These are phyloP conservation scores for Linum tenue DNA, from an alignment of 345 rosid species.

Conservation along the genomic window DNA sequence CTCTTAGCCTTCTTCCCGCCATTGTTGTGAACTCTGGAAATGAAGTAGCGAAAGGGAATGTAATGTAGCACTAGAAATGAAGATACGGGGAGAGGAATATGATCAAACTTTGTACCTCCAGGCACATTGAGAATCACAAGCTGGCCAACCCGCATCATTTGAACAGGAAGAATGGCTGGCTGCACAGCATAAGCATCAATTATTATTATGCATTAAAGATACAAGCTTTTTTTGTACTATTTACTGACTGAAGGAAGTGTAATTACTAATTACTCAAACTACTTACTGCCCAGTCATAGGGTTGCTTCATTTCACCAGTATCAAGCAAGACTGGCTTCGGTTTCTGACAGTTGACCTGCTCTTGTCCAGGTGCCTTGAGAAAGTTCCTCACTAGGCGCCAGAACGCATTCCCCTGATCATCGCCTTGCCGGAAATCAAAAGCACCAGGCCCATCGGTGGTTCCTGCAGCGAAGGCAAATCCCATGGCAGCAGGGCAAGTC, in stretches of 20 bases:
- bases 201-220: neutral
- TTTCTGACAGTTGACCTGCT: conserved; percentile 71
- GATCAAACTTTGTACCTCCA: conserved; percentile 46
- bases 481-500: conserved; percentile 98
- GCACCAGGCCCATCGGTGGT: conserved; percentile 99
- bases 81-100: neutral
- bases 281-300: conserved; percentile 97
- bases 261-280: neutral
- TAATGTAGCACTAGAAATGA: conserved; percentile 2
- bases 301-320: conserved; percentile 92
- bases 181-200: conserved; percentile 33
- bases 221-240: neutral
- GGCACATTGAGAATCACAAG: conserved; percentile 89
- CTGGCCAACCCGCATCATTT: conserved; percentile 76
- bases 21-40: conserved; percentile 82
- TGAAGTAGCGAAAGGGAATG: neutral
- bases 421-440: conserved; percentile 96
- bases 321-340: conserved; percentile 97
- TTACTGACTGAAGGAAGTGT: neutral
- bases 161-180: conserved; percentile 94
- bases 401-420: conserved; percentile 90
- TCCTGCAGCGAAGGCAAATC: conserved; percentile 94
- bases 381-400: conserved; percentile 78
- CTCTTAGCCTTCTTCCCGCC: conserved; percentile 98
- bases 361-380: conserved; percentile 58